These are phyloP conservation scores for Moesziomyces sp. DNA, from an alignment of 1,284 basidiomycete genomes.

Conservation along the genomic window DNA sequence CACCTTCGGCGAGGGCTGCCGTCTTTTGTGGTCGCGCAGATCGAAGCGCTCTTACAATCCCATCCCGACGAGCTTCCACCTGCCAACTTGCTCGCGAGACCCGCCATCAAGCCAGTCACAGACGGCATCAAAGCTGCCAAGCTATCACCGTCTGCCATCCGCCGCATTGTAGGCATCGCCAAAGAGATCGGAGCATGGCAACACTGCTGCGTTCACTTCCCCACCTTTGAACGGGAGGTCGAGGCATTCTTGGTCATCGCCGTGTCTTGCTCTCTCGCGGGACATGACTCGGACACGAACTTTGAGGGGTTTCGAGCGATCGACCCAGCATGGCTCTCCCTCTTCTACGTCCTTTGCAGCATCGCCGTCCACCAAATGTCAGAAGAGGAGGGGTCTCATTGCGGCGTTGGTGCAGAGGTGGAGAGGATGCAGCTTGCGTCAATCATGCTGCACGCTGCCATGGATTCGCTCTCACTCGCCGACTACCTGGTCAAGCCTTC, in stretches of 20 bases:
- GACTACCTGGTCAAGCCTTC: constrained; percentile 49
- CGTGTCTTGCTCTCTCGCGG: constrained; percentile 3
- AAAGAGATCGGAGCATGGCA: constrained; percentile 53
- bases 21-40: constrained; percentile 20
- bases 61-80: constrained; percentile 36
- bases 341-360: constrained; percentile 47
- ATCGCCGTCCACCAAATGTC: constrained; percentile 56
- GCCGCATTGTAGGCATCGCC: constrained; percentile 29
- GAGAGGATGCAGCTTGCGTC: constrained; percentile 30
- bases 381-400: constrained; percentile 31
- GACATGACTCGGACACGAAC: constrained; percentile 1
- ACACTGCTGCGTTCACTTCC: constrained; percentile 51
- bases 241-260: constrained; percentile 37
- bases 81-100: constrained; percentile 30
- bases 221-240: constrained; percentile 45
- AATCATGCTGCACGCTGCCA: constrained; percentile 37
- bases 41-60: constrained; percentile 22
- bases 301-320: constrained; percentile 32
- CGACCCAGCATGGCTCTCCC: constrained; percentile 49
- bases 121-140: constrained; percentile 23
- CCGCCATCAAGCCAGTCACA: constrained; percentile 21
- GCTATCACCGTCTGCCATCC: constrained; percentile 20
- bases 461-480: constrained; percentile 42
- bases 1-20: constrained; percentile 37
- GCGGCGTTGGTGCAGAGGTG: constrained; percentile 19